These are phyloP conservation scores for Colletotrichum orbiculare DNA, from an alignment of 2,329 filamentous ascomycete genomes.

Conservation along the genomic window DNA sequence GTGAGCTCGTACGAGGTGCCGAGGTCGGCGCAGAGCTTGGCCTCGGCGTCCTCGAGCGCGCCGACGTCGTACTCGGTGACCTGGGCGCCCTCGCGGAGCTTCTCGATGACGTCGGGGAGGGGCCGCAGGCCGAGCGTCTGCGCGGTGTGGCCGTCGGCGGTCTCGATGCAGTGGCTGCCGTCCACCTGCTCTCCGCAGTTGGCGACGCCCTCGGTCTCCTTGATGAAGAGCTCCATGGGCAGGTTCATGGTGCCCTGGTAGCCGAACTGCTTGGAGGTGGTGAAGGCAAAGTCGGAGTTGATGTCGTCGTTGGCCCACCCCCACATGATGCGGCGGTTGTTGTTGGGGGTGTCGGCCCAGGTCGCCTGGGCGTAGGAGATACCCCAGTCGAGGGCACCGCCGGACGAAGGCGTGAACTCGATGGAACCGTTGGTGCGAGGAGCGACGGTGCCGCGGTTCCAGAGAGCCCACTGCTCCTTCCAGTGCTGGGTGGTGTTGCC, in stretches of 20 bases:
- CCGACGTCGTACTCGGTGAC: conserved; percentile 23
- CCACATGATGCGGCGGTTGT: conserved; percentile 34
- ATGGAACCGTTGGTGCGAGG: conserved; percentile 36
- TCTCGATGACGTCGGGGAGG: conserved; percentile 31
- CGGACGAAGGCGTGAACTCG: conserved; percentile 32
- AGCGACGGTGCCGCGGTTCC: conserved; percentile 35
- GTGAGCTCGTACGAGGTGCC: conserved; percentile 36
- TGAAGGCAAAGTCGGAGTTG: conserved; percentile 4
- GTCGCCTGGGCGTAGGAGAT: conserved; percentile 37
- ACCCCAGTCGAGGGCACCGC: conserved; percentile 37
- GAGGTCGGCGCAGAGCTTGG: conserved; percentile 17
- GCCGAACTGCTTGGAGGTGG: conserved; percentile 33
- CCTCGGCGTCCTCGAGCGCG: conserved; percentile 17
- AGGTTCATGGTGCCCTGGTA: conserved; percentile 36
- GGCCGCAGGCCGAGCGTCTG: conserved; percentile 36
- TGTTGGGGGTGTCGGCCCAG: conserved; percentile 31
- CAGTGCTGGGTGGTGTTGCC: conserved; percentile 37
- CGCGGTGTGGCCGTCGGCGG: conserved; percentile 23
- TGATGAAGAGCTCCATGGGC: conserved; percentile 35
- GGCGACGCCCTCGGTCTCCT: conserved; percentile 33
- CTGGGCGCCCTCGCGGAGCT: conserved; percentile 33
- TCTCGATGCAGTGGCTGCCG: conserved; percentile 32
- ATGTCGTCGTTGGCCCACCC: conserved; percentile 37
- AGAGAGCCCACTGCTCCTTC: conserved; percentile 36
- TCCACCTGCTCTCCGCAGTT: conserved; percentile 35